A percentile compares a stretch with the other conserved stretches of the same genome.
phyloP scores from a whole-genome alignment of 2,329 filamentous ascomycete species.

The Colletotrichum cuscutae region DNA sequence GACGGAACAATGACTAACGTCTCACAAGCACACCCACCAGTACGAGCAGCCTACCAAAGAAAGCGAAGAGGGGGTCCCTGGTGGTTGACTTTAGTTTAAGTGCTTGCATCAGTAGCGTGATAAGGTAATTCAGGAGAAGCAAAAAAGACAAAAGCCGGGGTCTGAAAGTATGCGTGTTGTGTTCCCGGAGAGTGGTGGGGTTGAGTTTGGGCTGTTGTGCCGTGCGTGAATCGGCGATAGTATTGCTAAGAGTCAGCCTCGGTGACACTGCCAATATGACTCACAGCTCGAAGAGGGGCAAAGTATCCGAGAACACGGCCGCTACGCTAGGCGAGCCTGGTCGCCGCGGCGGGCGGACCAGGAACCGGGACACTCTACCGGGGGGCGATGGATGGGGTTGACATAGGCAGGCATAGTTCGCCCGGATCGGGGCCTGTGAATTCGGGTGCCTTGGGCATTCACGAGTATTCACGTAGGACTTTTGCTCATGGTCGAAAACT shows the following conservation, averaged over 20 bases:
- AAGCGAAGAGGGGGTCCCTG: too few relatives aligned
- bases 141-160: neutral
- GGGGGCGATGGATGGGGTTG: neutral
- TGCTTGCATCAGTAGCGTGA: constrained; percentile 24
- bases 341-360: neutral
- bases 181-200: neutral
- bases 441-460: constrained; percentile 22
- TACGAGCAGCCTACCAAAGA: too few relatives aligned
- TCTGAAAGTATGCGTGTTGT: neutral
- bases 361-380: constrained; percentile 6
- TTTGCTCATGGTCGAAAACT: neutral
- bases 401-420: neutral
- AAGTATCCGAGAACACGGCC: too few relatives aligned
- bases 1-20: constrained; percentile 1
- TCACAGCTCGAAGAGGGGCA: neutral
- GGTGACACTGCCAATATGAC: neutral
- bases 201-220: neutral
- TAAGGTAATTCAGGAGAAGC: neutral
- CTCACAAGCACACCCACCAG: neutral
- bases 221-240: neutral
- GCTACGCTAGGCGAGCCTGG: neutral
- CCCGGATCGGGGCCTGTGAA: neutral
- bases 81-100: neutral
- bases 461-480: constrained; percentile 15
- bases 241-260: neutral